Conservation (phyloP, 345 rosid genomes). For the Eucalyptus polybractea region DNA sequence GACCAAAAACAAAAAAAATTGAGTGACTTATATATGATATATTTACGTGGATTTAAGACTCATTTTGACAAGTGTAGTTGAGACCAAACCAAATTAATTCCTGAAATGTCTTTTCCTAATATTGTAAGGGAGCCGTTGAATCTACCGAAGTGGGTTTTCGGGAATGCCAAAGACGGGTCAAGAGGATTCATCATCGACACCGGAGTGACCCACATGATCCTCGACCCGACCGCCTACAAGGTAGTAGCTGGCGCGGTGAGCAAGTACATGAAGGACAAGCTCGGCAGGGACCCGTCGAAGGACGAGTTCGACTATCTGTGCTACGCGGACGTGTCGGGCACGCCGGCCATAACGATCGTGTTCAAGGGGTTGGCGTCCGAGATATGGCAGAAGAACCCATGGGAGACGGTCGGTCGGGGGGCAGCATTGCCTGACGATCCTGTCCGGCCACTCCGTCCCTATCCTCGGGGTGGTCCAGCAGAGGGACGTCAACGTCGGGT, state of each 20-base stretch:
- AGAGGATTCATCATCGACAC: background rate
- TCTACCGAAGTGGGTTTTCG: background rate
- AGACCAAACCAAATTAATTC: background rate
- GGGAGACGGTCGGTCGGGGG: background rate
- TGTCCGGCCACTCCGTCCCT: background rate
- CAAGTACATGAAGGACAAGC: background rate
- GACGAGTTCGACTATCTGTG: background rate
- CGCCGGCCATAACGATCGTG: background rate
- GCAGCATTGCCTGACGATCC: background rate
- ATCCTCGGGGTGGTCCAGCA: background rate
- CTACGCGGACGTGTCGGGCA: background rate
- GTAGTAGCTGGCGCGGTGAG: background rate
- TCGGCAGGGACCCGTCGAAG: background rate
- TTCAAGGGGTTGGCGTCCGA: background rate
- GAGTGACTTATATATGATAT: no score
- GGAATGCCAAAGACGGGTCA: background rate
- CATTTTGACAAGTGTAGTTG: no score
- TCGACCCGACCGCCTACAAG: background rate
- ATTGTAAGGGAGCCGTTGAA: background rate
- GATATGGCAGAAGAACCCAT: background rate
- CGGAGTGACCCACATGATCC: background rate
- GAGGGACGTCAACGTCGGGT: background rate
- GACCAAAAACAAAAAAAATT: no score
- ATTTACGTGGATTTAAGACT: no score
- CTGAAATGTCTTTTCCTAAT: background rate